phyloP scores from a whole-genome alignment of 371 early-diverging fungal species.

The Mortierella sp. region DNA sequence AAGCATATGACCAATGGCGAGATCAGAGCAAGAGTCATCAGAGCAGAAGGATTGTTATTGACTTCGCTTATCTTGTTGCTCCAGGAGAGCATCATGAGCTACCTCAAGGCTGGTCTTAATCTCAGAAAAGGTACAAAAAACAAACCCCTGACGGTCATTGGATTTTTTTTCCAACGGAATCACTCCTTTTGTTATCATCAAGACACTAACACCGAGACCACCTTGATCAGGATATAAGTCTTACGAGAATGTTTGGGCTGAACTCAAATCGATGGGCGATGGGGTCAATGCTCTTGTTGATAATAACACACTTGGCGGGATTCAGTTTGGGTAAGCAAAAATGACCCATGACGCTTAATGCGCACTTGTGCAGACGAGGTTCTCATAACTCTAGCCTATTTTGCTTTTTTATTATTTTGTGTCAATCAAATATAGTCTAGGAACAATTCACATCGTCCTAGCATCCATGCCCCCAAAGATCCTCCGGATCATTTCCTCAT shows the following conservation, averaged over 20 bases:
- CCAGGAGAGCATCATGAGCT: conserved; percentile 68
- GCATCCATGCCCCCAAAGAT: conserved; percentile 71
- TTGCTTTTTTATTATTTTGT: background rate
- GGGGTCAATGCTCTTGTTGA: conserved; percentile 33
- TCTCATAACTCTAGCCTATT: too few relatives aligned
- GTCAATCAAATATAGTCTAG: conserved; percentile 60
- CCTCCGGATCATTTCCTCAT: conserved; percentile 59
- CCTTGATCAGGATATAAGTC: conserved; percentile 57
- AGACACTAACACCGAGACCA: background rate
- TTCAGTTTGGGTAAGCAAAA: conserved; percentile 57
- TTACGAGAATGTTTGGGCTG: conserved; percentile 53
- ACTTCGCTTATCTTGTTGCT: conserved; percentile 66
- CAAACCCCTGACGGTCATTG: background rate
- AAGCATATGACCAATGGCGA: conserved; percentile 66
- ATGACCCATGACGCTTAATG: too few relatives aligned
- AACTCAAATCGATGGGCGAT: conserved; percentile 49
- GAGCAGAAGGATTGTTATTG: conserved; percentile 67
- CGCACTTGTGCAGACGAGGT: too few relatives aligned
- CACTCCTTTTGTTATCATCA: background rate
- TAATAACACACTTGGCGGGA: conserved; percentile 48
- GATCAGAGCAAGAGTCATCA: conserved; percentile 68
- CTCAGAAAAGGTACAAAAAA: conserved; percentile 63
- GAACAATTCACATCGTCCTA: conserved; percentile 68
- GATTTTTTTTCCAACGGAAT: background rate
- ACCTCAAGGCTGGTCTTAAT: conserved; percentile 71